phyloP scores from a whole-genome alignment of 345 rosid species.

The Citrus australasica region DNA sequence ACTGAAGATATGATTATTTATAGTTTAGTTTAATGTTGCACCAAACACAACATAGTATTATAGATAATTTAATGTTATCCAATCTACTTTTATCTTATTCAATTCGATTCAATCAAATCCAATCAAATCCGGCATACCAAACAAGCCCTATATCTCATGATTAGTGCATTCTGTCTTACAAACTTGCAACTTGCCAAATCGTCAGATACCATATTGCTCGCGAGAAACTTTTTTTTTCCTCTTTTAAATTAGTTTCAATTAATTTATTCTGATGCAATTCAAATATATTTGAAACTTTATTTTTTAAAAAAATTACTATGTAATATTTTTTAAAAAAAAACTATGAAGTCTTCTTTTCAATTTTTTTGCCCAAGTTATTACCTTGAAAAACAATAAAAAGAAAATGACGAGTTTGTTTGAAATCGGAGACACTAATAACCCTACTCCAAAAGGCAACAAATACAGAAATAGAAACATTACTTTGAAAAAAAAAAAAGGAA shows the following conservation, averaged over 20 bases:
- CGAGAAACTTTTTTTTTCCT: neutral
- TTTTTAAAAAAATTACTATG: too few species aligned
- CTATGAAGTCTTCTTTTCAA: neutral
- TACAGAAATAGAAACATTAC: neutral
- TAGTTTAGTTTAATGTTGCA: fast-evolving
- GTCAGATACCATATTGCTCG: neutral
- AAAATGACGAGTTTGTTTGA: neutral
- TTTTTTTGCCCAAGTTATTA: neutral
- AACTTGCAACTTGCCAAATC: neutral
- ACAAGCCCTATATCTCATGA: neutral
- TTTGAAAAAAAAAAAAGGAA: too few species aligned
- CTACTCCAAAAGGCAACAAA: neutral
- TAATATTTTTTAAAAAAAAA: too few species aligned
- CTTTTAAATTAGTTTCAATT: too few species aligned
- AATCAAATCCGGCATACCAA: too few species aligned
- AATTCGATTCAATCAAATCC: fast-evolving
- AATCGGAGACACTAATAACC: neutral
- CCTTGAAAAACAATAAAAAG: neutral
- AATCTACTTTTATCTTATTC: too few species aligned
- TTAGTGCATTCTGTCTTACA: neutral
- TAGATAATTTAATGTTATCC: fast-evolving
- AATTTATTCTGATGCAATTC: too few species aligned
- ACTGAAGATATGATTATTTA: too few species aligned
- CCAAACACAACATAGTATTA: too few species aligned
- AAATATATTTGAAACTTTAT: too few species aligned